phyloP scores from a whole-genome alignment of 2,329 filamentous ascomycete genomes.

The Zymoseptoria crescenta region DNA sequence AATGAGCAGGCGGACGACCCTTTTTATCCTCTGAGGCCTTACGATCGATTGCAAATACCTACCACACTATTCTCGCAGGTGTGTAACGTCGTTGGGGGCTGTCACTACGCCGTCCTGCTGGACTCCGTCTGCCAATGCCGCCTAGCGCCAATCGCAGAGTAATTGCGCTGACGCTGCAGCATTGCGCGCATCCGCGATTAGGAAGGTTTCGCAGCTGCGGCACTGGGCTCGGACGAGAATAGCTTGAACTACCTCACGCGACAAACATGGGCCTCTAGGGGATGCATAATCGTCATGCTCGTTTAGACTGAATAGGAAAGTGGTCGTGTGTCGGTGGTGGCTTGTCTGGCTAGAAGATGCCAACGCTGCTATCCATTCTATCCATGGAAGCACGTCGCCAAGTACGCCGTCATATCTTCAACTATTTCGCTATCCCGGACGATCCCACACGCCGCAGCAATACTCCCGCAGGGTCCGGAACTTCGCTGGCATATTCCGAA shows the following conservation, averaged over 20 bases:
- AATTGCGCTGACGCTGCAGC: background rate
- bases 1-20: background rate
- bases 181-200: background rate
- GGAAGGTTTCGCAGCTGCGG: background rate
- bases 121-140: background rate
- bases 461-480: background rate
- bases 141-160: background rate
- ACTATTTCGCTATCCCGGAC: background rate
- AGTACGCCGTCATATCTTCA: background rate
- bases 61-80: background rate
- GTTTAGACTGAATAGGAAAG: background rate
- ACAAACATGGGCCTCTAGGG: background rate
- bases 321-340: background rate
- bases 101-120: background rate
- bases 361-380: background rate
- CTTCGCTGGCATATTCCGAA: background rate
- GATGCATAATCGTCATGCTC: background rate
- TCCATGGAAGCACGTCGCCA: background rate
- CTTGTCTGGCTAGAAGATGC: background rate
- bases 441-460: background rate
- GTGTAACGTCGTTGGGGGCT: background rate
- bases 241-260: background rate
- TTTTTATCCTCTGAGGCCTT: background rate
- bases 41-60: background rate
- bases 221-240: background rate